Evolutionary conservation across 2,329 filamentous ascomycete species (phyloP).

Genomic region (Colletotrichum sp.): DNA sequence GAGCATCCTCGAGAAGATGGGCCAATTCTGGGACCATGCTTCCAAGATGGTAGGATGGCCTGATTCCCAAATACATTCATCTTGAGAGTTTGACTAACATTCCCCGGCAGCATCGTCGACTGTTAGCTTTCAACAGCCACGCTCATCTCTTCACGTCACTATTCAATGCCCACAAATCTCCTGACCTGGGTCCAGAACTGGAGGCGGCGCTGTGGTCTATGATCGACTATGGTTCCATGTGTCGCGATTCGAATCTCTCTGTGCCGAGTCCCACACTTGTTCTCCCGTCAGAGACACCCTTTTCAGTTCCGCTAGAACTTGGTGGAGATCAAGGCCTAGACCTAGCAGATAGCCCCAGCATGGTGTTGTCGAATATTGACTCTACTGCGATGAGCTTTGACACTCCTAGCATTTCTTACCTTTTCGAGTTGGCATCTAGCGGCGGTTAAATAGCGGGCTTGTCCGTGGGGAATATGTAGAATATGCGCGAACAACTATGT

Average conservation of each 20-base stretch:
- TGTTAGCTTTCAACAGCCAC: neutral
- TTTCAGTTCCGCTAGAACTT: neutral
- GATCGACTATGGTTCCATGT: neutral
- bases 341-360: neutral
- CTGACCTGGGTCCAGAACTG: neutral
- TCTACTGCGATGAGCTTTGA: neutral
- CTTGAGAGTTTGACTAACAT: fast-evolving
- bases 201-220: neutral
- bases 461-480: fast-evolving
- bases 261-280: neutral
- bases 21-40: neutral
- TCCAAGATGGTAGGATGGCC: neutral
- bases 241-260: neutral
- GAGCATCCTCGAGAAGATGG: neutral
- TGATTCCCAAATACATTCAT: fast-evolving
- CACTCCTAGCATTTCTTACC: neutral
- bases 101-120: fast-evolving
- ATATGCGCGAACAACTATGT: neutral
- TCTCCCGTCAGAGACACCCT: neutral
- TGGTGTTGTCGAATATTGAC: neutral
- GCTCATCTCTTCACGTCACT: neutral
- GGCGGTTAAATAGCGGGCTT: neutral
- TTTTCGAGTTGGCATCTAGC: neutral
- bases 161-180: neutral
- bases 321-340: fast-evolving